Conservation (phyloP, 306 rosid species). For the Dalbergia oliveri region DNA sequence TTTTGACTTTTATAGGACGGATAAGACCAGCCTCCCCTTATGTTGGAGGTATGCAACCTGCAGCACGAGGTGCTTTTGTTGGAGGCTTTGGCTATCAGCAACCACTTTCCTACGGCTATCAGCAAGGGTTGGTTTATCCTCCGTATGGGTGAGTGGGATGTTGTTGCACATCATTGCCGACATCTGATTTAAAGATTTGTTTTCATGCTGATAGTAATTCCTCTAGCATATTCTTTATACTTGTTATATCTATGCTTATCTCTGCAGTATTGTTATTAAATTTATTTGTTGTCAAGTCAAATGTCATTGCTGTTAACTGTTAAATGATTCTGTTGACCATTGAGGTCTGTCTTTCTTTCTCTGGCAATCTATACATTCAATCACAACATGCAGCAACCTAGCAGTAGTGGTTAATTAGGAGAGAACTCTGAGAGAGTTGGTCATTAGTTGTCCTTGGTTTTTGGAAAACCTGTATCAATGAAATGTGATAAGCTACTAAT, state of each 20-base stretch:
- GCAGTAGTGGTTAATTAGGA: conserved; percentile 43
- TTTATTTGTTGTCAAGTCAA: conserved; percentile 28
- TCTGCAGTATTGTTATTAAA: background rate
- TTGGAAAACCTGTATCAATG: conserved; percentile 39
- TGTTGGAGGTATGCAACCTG: conserved; percentile 66
- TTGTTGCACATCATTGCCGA: background rate
- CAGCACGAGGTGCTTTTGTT: conserved; percentile 65
- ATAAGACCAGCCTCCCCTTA: conserved; percentile 70
- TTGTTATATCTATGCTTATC: conserved; percentile 14
- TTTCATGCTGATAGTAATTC: background rate
- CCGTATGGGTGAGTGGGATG: conserved; percentile 79
- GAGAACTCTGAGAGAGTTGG: conserved; percentile 30
- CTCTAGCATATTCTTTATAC: conserved; percentile 7
- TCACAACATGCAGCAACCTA: conserved; percentile 51
- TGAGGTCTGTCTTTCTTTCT: conserved; percentile 21
- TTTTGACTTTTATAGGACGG: conserved; percentile 66
- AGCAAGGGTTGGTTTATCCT: conserved; percentile 84
- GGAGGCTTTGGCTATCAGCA: conserved; percentile 90
- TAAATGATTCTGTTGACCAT: conserved; percentile 34
- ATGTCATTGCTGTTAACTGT: conserved; percentile 8
- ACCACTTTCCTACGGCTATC: conserved; percentile 80
- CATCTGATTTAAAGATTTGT: conserved; percentile 21
- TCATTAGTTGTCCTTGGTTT: conserved; percentile 29
- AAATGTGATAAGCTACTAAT: conserved; percentile 25
- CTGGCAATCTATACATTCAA: conserved; percentile 33